Base-by-base conservation (phyloP, 257 asterid species). In the Solanum verrucosum region DNA sequence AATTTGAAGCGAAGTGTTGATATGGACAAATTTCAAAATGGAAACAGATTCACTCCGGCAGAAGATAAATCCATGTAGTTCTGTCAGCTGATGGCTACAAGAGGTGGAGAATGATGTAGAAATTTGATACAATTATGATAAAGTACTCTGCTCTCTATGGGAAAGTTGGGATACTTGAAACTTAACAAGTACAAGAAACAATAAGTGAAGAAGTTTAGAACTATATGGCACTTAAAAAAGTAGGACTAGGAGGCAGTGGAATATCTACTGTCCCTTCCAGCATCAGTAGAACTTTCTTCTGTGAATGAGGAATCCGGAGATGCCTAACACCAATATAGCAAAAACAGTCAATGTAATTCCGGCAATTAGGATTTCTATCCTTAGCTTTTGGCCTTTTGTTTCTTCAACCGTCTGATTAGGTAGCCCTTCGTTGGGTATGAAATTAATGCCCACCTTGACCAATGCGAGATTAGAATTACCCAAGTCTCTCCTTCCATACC, bases 201-300 rank as follows among this genome's bases (percentile, higher is more conserved):
- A 37, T 35, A 20, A 35, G 13, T 15, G 1, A 38, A 14, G 33
- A 14, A 63, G 35, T 65, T 65, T 73, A 25, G 25, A 82, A 35
- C 81, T 91, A 88, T 5, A 70, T 9, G 27, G 92, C 20, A 87
- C 92, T 91, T 0, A 87, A 84, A 46, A 92, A 91, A n/a, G 93
- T 46, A 73, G 95, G 93, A 87, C 88, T 87, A 16, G 94, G 96
- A 29, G 96, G 96, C 67, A 90, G 27, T 15, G 95, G 95, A 34
- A 92, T 88, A 9, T 92, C 95, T 2, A 94, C 91, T 59, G 92
- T 91, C 44, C 95, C 95, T 74, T 93, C 93, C 23, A 94, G 87
- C 95, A 94, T 93, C 3, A 91, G 90, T 20, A 91, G 10, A 85
- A 91, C 95, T 87, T 91, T 92, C 71, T 88, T 83, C 75, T 74